Evolutionary conservation across 306 rosid genomes (phyloP).

Genomic region (Cercis canadensis): DNA sequence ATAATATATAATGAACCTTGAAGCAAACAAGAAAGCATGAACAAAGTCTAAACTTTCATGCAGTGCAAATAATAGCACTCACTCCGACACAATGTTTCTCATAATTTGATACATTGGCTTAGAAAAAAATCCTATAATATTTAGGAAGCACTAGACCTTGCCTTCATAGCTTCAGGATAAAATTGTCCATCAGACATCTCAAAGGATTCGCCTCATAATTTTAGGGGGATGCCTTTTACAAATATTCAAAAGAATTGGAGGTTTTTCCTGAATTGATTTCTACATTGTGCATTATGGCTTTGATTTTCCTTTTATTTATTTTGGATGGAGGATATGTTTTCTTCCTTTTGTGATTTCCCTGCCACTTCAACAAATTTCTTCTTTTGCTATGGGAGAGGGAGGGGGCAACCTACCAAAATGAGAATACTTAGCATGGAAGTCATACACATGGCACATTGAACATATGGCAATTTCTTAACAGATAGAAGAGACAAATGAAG

Average conservation of each 20-base stretch:
- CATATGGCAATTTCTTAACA: too few relatives aligned
- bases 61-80: neutral
- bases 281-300: too few relatives aligned
- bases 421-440: too few relatives aligned
- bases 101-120: too few relatives aligned
- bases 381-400: too few relatives aligned
- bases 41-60: neutral
- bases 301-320: neutral
- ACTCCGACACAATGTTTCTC: neutral
- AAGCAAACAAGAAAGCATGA: constrained; percentile 15
- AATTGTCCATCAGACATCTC: neutral
- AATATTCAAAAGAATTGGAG: neutral
- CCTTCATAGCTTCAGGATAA: neutral
- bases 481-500: neutral
- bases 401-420: too few relatives aligned
- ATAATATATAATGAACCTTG: neutral
- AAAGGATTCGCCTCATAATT: neutral
- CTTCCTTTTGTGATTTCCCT: neutral
- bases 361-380: too few relatives aligned
- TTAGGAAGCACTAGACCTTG: too few relatives aligned
- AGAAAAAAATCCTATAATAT: neutral
- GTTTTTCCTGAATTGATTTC: neutral
- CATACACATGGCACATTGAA: too few relatives aligned
- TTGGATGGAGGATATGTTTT: too few relatives aligned
- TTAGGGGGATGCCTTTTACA: neutral